Base-by-base conservation (phyloP, 192 early-diverging fungal species). In the Paraglomus occultum region DNA sequence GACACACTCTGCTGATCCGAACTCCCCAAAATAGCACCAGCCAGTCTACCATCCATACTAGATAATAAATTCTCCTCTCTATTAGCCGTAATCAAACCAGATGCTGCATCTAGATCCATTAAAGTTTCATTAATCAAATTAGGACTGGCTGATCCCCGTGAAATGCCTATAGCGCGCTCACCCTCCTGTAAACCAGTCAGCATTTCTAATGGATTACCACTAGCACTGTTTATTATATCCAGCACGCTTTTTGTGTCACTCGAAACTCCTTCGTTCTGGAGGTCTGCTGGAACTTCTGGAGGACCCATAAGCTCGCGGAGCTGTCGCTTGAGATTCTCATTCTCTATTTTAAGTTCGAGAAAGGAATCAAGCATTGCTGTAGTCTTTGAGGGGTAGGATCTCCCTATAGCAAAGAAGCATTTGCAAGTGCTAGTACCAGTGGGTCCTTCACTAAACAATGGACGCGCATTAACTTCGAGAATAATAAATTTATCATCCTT, bases 301-400 rank as follows among this genome's bases (percentile, higher is more conserved):
- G 66, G 55, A 22, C 65, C 64, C 14, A 58, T 54, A 20, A 77
- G 43, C 18, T 67, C 39, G 12, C 55, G 60, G 31, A 77, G 74
- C 71, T 77, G 64, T 20, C 69, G 57, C 39, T 61, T 23, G 14
- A 82, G 53, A 58, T 73, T 71, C 64, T 79, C 76, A 48, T 82
- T 82, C 66, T 82, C 80, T 12, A 77, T 55, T 63, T 82, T 82
- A 5, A 82, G 60, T 63, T 82, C 80, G 12, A 82, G 52, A 61
- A 82, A 79, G 12, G 75, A 71, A 70, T 82, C 80, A 7, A 82
- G 57, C 67, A 82, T 68, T 12, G 67, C 54, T 7, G 73, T 74
- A 51, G 75, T 70, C 17, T 74, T 77, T 18, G 74, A 75, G 0
- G 80, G 80, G 8, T 81, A 74, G 2, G 76, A 72, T 62, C 77